Conservation (phyloP, 495 filamentous ascomycete genomes). For the Aspergillus ostianus region DNA sequence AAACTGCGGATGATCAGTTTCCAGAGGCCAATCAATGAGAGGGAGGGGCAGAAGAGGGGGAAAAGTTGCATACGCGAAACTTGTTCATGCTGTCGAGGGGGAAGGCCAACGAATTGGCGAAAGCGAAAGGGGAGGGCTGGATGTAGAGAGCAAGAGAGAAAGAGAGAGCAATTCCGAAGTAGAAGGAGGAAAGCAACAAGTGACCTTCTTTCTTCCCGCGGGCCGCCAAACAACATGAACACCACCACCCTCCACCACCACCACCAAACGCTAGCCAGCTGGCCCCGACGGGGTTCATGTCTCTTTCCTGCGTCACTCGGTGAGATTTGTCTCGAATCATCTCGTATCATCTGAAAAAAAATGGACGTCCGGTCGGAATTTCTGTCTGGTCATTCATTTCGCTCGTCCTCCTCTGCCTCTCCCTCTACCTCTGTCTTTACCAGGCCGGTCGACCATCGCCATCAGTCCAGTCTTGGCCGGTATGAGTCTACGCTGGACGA, state of each 20-base stretch:
- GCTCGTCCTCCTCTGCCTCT: conserved; percentile 20
- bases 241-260: not conserved
- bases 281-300: not conserved
- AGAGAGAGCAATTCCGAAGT: not conserved
- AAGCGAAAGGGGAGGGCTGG: not conserved
- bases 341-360: conserved; percentile 6
- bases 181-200: not conserved
- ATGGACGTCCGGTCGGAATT: conserved; percentile 37
- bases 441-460: conserved; percentile 25
- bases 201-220: conserved; percentile 10
- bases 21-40: not conserved
- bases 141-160: conserved; percentile 1
- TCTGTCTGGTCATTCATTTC: conserved; percentile 29
- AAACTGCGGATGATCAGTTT: conserved; percentile 36
- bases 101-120: not conserved
- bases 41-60: conserved; percentile 1
- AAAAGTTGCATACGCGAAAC: conserved; percentile 38
- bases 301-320: conserved; percentile 14
- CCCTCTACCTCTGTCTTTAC: conserved; percentile 24
- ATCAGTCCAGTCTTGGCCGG: conserved; percentile 23
- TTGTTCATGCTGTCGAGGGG: conserved; percentile 32
- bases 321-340: conserved; percentile 3
- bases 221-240: not conserved
- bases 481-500: conserved; percentile 30
- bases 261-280: not conserved